Evolutionary conservation across 2,329 filamentous ascomycete genomes (phyloP).

Genomic region (Botrytis squamosa): DNA sequence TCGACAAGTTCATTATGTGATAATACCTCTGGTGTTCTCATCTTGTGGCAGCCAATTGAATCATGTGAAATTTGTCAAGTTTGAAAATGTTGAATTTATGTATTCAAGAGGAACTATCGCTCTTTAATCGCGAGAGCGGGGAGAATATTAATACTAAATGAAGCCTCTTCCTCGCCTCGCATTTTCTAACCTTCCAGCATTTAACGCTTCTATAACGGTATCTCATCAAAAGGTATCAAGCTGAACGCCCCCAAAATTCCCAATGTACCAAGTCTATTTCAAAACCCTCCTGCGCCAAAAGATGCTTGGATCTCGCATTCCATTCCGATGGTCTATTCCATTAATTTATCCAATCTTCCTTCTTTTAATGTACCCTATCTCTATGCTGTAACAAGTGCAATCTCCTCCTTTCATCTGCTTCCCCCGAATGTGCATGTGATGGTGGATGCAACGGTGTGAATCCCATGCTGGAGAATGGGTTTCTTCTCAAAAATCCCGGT

Average conservation of each 20-base stretch:
- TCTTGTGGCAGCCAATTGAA: background rate
- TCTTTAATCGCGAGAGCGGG: background rate
- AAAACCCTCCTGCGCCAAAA: conserved; percentile 6
- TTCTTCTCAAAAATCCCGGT: conserved; percentile 21
- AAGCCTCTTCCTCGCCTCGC: no score
- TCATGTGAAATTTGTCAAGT: background rate
- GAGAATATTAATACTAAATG: background rate
- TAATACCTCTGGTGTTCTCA: background rate
- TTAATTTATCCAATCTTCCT: background rate
- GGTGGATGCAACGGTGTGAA: conserved; percentile 35
- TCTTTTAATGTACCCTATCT: conserved; percentile 28
- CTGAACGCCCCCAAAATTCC: background rate
- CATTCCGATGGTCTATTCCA: background rate
- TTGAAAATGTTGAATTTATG: background rate
- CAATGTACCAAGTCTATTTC: background rate
- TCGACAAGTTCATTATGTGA: background rate
- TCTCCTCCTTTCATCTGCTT: conserved; percentile 35
- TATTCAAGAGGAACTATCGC: background rate
- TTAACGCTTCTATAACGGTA: conserved; percentile 2
- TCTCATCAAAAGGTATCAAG: conserved; percentile 16
- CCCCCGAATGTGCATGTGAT: conserved; percentile 26
- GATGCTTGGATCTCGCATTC: background rate
- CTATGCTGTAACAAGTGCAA: conserved; percentile 34
- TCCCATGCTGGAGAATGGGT: conserved; percentile 32
- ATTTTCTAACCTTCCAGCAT: background rate